Conservation (phyloP, 768 basidiomycete species). For the Leucocoprinus sp. region DNA sequence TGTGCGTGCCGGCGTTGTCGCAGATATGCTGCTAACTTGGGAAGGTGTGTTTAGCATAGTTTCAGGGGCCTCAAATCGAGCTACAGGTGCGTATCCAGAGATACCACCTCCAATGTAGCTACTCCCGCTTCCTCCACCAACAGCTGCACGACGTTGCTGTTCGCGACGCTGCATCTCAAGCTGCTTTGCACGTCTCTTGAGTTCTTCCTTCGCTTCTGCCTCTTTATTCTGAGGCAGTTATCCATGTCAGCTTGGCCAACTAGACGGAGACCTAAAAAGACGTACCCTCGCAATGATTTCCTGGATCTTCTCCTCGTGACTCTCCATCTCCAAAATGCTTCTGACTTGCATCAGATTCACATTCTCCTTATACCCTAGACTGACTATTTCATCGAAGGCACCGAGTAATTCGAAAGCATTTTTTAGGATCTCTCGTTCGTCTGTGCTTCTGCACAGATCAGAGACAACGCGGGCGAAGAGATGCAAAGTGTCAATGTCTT, state of each 20-base stretch:
- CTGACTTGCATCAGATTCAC: conserved; percentile 74
- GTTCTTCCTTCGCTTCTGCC: conserved; percentile 97
- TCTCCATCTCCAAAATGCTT: conserved; percentile 81
- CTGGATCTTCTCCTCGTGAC: conserved; percentile 91
- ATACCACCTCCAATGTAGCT: conserved; percentile 61
- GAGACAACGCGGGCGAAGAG: conserved; percentile 92
- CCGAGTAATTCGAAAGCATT: conserved; percentile 91
- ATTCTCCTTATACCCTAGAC: conserved; percentile 76
- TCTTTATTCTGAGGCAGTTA: conserved; percentile 75
- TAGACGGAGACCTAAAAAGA: conserved; percentile 9
- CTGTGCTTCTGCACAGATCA: conserved; percentile 78
- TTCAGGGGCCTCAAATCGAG: conserved; percentile 64
- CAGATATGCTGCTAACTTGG: conserved; percentile 33
- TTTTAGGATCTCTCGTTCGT: conserved; percentile 83
- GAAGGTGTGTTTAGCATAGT: conserved; percentile 28
- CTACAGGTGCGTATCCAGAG: conserved; percentile 63
- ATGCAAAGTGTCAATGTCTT: conserved; percentile 95
- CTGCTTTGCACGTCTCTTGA: conserved; percentile 95
- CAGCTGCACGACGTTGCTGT: conserved; percentile 70
- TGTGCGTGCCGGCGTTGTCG: conserved; percentile 42
- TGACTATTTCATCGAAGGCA: conserved; percentile 95
- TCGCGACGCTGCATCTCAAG: conserved; percentile 97
- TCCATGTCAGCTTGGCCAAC: conserved; percentile 3
- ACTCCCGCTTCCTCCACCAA: conserved; percentile 37
- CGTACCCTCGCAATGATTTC: conserved; percentile 93